Conservation (phyloP, 2,329 filamentous ascomycete species). For the Exophiala sideris region DNA sequence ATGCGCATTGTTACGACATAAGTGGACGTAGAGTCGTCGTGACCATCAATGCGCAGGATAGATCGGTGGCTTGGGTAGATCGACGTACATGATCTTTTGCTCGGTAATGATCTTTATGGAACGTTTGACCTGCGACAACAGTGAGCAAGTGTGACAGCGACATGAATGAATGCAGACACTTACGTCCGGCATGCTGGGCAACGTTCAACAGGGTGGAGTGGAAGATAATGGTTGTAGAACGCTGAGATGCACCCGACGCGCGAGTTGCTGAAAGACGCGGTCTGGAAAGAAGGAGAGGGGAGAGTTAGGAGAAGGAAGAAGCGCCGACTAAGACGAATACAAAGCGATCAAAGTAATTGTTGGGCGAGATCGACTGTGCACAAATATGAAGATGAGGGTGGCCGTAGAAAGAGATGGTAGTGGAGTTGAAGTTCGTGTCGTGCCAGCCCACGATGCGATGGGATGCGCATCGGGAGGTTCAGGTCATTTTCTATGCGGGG, state of each 20-base stretch:
- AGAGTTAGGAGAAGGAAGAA: neutral
- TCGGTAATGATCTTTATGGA: slow-evolving; percentile 90
- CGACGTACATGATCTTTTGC: slow-evolving; percentile 78
- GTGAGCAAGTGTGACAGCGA: neutral
- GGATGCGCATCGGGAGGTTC: neutral
- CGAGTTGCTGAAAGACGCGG: neutral
- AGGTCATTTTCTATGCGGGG: slow-evolving; percentile 1
- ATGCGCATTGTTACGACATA: neutral
- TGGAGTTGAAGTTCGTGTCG: slow-evolving; percentile 1
- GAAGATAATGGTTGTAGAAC: neutral
- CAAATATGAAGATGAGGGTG: neutral
- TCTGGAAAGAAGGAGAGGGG: neutral
- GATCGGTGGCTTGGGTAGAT: slow-evolving; percentile 4
- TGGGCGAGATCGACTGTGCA: neutral
- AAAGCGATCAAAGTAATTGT: neutral
- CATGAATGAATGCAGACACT: slow-evolving; percentile 2
- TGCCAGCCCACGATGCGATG: neutral
- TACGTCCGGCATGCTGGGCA: slow-evolving; percentile 25
- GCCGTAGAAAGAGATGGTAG: neutral
- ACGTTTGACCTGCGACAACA: slow-evolving; percentile 63
- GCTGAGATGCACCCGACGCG: neutral
- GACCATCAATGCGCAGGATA: neutral
- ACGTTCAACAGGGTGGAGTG: neutral
- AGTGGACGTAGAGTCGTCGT: neutral
- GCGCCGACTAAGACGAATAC: neutral